phyloP scores from a whole-genome alignment of 768 basidiomycete genomes.

The Cystofilobasidium ferigula region DNA sequence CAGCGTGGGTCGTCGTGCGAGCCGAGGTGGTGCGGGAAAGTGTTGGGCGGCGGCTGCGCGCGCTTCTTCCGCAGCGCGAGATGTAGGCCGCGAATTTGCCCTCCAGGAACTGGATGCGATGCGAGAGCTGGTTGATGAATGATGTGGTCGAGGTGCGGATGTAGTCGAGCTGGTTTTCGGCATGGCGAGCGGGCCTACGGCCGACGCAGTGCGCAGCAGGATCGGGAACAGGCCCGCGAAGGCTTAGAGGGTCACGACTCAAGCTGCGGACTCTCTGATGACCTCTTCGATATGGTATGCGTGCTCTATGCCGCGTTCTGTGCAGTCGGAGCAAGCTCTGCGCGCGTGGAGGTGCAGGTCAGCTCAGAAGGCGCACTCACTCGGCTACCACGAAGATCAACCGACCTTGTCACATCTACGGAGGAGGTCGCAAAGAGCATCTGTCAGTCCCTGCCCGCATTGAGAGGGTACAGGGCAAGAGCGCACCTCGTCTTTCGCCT shows the following conservation, averaged over 20 bases:
- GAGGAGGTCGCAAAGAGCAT: not conserved
- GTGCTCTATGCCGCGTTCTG: conserved; percentile 16
- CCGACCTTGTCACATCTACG: too few relatives aligned
- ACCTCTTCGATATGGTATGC: conserved; percentile 23
- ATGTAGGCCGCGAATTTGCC: conserved; percentile 7
- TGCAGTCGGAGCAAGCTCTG: conserved; percentile 5
- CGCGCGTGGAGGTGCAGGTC: too few relatives aligned
- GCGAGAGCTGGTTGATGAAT: conserved; percentile 8
- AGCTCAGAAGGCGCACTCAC: too few relatives aligned
- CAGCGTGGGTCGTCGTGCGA: not conserved
- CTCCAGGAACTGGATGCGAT: conserved; percentile 14
- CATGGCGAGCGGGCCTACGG: conserved; percentile 7
- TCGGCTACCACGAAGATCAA: too few relatives aligned
- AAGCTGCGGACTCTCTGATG: conserved; percentile 19
- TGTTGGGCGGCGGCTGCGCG: not conserved
- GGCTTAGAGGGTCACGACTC: not conserved
- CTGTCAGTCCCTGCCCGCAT: not conserved
- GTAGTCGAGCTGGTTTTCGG: conserved; percentile 20
- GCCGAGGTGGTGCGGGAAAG: too few relatives aligned
- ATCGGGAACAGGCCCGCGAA: not conserved
- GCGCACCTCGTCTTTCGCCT: conserved; percentile 20
- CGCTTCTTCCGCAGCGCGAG: not conserved
- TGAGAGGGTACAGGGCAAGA: not conserved
- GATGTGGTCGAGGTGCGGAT: conserved; percentile 10
- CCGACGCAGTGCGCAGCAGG: not conserved